Evolutionary conservation across 2,329 filamentous ascomycete species (phyloP), one percentile per base, ranked within the genome.

Genomic region (Fusarium pilosicola): DNA sequence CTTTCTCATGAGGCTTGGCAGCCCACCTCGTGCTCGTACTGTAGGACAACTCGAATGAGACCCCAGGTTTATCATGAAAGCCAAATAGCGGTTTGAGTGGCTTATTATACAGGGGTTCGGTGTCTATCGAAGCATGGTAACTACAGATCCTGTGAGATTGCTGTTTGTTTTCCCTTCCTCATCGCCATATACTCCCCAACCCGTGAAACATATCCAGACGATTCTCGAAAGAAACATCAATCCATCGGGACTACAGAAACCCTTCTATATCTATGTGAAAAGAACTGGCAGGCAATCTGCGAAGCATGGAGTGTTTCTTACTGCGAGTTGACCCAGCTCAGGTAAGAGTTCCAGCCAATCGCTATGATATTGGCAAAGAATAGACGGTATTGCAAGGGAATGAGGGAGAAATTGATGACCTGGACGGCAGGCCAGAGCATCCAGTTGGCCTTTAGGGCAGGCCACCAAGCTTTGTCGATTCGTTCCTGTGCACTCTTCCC

Each of bases 381-480:
- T 46, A 98, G 90, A 67, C 95, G 89, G 83, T 96, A 91, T 80
- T 97, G 90, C 71, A 97, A 86, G 55, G 95, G 95, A 72, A 97
- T 89, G 73, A 96, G 88, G 79, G 93, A 92, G 85, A 98, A 98
- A 86, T 98, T 98, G 79, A 92, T 87, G 61, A 92, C 86, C 85
- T 98, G 95, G 63, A 97, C 94, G 72, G 87, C 86, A 7, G 95
- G 95, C 95, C 95, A 98, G 63, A 98, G 83, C 85, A 94, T 89
- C 88, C 94, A 94, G 85, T 97, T 98, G 81, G 94, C 92, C 81
- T 88, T 88, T 79, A 97, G 88, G 38, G 93, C 93, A 18, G 89
- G 87, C 74, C 84, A 82, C 84, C 95, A 98, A 68, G 89, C 92
- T 78, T 88, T 90, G 68, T 89, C 84, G 62, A 96, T 86, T 84